These are phyloP conservation scores for Diospyros lotus DNA, from an alignment of 148 eudicot genomes.

Conservation along the genomic window DNA sequence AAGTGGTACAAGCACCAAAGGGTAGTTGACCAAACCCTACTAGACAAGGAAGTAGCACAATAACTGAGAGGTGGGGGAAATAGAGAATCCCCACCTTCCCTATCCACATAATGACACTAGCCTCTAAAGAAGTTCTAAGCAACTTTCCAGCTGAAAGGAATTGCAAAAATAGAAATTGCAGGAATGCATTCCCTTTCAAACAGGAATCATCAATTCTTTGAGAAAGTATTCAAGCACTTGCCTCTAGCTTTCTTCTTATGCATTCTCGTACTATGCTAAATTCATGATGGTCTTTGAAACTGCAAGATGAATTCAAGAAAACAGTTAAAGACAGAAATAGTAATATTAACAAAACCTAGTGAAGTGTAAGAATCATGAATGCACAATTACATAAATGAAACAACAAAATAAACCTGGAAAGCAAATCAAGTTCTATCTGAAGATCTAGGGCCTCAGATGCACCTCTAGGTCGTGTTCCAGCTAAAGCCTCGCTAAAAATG, in stretches of 20 bases:
- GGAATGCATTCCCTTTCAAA: neutral
- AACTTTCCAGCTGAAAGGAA: neutral
- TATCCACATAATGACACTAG: neutral
- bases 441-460: conserved; percentile 58
- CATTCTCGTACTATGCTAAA: conserved; percentile 82
- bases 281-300: conserved; percentile 83
- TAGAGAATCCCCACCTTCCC: neutral
- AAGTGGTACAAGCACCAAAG: neutral
- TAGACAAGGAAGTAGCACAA: conserved; percentile 1
- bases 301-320: conserved; percentile 23
- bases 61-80: neutral
- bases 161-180: neutral
- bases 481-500: conserved; percentile 89
- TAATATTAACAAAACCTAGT: neutral
- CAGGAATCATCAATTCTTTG: neutral
- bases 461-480: conserved; percentile 91
- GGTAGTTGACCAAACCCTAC: neutral
- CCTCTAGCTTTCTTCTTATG: conserved; percentile 87
- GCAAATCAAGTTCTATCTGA: conserved; percentile 74
- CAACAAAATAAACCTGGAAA: conserved; percentile 55
- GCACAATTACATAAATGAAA: neutral
- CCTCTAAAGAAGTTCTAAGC: neutral
- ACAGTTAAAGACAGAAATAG: conserved; percentile 4
- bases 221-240: conserved; percentile 19
- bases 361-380: too few relatives aligned